These are phyloP conservation scores for Mallotus nudiflorus DNA, from an alignment of 345 rosid genomes.

Conservation along the genomic window DNA sequence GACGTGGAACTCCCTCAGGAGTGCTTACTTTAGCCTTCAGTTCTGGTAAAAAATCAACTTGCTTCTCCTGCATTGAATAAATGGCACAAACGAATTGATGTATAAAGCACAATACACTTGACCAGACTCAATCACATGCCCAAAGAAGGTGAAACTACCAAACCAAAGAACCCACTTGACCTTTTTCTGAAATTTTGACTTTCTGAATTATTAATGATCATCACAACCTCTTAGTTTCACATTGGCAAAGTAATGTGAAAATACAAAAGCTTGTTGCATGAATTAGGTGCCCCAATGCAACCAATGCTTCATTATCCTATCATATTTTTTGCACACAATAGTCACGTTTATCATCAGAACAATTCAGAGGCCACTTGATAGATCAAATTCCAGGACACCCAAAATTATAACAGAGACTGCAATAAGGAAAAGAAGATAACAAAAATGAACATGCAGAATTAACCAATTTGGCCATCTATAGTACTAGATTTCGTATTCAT, in stretches of 20 bases:
- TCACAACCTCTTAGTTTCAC: background rate
- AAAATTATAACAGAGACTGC: background rate
- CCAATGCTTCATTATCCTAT: background rate
- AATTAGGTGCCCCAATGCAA: background rate
- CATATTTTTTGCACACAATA: background rate
- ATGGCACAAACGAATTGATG: constrained; percentile 10
- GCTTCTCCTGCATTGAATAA: constrained; percentile 72
- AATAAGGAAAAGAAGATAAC: background rate
- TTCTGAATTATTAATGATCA: background rate
- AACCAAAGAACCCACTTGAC: background rate
- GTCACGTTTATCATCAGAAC: background rate
- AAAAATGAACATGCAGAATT: background rate
- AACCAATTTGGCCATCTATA: background rate
- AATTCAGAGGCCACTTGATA: background rate
- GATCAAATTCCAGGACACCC: background rate
- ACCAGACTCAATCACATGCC: background rate
- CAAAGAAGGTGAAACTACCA: background rate
- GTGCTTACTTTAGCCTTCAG: constrained; percentile 63
- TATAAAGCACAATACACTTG: background rate
- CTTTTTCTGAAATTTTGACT: background rate
- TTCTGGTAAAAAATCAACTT: constrained; percentile 57
- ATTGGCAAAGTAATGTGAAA: background rate
- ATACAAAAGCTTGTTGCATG: background rate
- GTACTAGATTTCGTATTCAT: background rate
- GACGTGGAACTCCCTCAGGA: constrained; percentile 91